A percentile compares a stretch with the other conserved stretches of the same genome.
phyloP scores from a whole-genome alignment of 768 basidiomycete genomes.

The Mycena polygramma region DNA sequence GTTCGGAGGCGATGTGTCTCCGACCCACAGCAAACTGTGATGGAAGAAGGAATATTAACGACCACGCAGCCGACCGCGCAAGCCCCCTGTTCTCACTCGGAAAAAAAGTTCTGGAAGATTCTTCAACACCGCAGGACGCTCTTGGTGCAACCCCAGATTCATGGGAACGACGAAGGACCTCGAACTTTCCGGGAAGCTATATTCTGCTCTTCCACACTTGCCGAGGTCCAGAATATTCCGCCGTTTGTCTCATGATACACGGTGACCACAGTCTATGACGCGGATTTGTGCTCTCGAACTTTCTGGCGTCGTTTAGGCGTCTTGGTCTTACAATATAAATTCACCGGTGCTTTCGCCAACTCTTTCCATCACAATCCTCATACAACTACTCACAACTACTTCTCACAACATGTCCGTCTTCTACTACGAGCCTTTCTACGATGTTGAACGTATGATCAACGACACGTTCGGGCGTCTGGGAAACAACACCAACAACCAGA shows the following conservation, averaged over 20 bases:
- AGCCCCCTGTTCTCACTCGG: too few relatives aligned
- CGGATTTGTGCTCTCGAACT: slow-evolving; percentile 11
- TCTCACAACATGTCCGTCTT: slow-evolving; percentile 43
- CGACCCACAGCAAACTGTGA: too few relatives aligned
- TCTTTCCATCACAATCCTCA: neutral
- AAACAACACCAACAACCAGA: slow-evolving; percentile 12
- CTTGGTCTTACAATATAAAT: slow-evolving; percentile 16
- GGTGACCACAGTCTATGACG: slow-evolving; percentile 19
- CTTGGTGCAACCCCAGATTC: slow-evolving; percentile 4
- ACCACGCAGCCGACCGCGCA: too few relatives aligned
- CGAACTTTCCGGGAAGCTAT: neutral
- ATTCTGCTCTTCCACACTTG: slow-evolving; percentile 8
- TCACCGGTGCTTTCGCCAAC: neutral
- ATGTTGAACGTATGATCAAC: slow-evolving; percentile 62
- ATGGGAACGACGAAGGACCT: neutral
- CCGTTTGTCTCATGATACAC: neutral
- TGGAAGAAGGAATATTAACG: too few relatives aligned
- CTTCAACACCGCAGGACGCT: too few relatives aligned
- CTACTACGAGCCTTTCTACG: slow-evolving; percentile 60
- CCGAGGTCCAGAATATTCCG: slow-evolving; percentile 15
- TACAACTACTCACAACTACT: neutral
- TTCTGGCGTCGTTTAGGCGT: slow-evolving; percentile 12
- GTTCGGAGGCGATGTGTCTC: slow-evolving; percentile 3
- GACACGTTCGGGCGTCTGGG: slow-evolving; percentile 43
- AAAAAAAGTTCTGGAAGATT: neutral